Conservation (phyloP, 371 early-diverging fungal species). For the Mortierella sp. region DNA sequence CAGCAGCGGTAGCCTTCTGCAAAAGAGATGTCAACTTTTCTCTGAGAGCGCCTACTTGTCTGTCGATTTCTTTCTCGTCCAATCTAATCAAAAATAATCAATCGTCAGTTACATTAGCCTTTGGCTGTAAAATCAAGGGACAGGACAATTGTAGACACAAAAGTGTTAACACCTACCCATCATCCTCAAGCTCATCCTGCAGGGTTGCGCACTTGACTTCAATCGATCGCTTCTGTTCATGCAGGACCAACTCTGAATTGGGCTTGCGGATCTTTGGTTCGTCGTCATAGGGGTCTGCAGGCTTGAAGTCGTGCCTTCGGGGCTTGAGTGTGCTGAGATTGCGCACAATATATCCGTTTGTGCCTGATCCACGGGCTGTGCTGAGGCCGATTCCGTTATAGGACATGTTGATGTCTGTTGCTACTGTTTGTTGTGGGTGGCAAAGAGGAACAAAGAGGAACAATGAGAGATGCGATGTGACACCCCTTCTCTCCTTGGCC, state of each 20-base stretch:
- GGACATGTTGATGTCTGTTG: slow-evolving; percentile 61
- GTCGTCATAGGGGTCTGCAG: slow-evolving; percentile 57
- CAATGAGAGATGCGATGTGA: not conserved
- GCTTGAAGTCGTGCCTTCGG: slow-evolving; percentile 53
- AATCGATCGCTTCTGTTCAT: slow-evolving; percentile 89
- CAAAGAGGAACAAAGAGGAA: not conserved
- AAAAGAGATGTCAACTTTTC: slow-evolving; percentile 62
- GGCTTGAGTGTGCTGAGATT: slow-evolving; percentile 83
- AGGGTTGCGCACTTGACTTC: slow-evolving; percentile 89
- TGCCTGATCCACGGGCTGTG: slow-evolving; percentile 94
- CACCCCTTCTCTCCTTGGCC: no score
- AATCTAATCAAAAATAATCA: slow-evolving; percentile 32
- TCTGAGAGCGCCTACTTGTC: slow-evolving; percentile 65
- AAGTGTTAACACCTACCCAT: slow-evolving; percentile 63
- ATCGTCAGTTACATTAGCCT: not conserved
- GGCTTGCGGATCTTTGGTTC: slow-evolving; percentile 67
- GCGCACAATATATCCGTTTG: slow-evolving; percentile 95
- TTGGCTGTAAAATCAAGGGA: no score
- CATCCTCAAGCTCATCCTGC: slow-evolving; percentile 83
- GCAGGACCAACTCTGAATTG: slow-evolving; percentile 83
- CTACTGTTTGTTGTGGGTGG: not conserved
- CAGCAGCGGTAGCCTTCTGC: slow-evolving; percentile 68
- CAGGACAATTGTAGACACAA: not conserved
- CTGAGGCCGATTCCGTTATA: slow-evolving; percentile 93
- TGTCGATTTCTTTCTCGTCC: slow-evolving; percentile 71